A percentile compares a stretch with the other conserved stretches of the same genome.
Evolutionary conservation across 345 rosid species (phyloP).

Genomic region (Citrus trifoliata): DNA sequence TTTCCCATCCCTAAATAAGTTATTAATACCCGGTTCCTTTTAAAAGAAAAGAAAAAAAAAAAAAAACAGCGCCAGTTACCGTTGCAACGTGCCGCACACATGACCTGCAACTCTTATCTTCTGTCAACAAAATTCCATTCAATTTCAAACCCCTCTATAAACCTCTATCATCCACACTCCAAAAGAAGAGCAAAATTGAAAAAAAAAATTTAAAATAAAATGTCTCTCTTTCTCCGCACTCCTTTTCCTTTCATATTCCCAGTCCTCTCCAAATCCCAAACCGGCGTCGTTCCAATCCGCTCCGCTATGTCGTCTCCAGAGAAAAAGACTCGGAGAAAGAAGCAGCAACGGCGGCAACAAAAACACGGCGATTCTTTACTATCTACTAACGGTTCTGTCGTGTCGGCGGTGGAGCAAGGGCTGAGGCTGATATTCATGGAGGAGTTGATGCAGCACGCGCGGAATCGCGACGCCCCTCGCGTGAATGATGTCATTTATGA

Average conservation of each 20-base stretch:
- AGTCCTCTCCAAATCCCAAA: conserved; percentile 4
- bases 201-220: neutral
- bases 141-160: conserved; percentile 11
- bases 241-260: conserved; percentile 14
- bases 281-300: conserved; percentile 11
- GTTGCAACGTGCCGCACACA: neutral
- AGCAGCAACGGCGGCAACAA: conserved; percentile 17
- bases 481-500: conserved; percentile 83
- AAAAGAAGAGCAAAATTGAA: neutral
- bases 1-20: no score
- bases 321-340: conserved; percentile 30
- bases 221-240: conserved; percentile 22
- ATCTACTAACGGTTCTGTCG: conserved; percentile 14
- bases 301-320: conserved; percentile 30
- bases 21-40: no score
- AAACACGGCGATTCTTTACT: conserved; percentile 6
- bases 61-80: neutral
- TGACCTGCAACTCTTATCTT: neutral
- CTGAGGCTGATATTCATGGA: conserved; percentile 91
- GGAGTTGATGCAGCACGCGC: conserved; percentile 80
- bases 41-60: no score
- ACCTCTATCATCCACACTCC: conserved; percentile 15
- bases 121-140: neutral
- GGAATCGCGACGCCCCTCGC: conserved; percentile 60
- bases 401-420: conserved; percentile 62